Percentiles rank a stretch among this genome's conserved stretches.
Evolutionary conservation across 257 asterid genomes (phyloP).

Genomic region (Rauvolfia tetraphylla): DNA sequence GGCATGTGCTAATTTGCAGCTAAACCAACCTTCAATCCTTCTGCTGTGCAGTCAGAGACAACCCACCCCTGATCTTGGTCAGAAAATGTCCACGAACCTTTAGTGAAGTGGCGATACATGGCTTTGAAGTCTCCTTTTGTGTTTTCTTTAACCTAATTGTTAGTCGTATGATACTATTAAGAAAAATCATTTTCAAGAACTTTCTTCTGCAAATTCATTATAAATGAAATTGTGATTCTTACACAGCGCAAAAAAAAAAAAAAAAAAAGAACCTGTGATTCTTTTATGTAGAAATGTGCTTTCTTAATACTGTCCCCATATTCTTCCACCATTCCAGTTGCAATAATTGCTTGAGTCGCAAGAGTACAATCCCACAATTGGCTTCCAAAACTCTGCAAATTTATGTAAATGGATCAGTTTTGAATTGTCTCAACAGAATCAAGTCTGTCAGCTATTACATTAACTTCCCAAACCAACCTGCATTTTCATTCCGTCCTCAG

Average conservation of each 20-base stretch:
- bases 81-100: conserved; percentile 82
- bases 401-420: not conserved
- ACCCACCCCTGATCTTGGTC: conserved; percentile 88
- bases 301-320: conserved; percentile 68
- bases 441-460: not conserved
- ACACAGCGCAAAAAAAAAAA: too few species aligned
- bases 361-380: conserved; percentile 66
- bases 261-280: conserved; percentile 51
- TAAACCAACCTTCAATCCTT: conserved; percentile 50
- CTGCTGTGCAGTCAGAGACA: conserved; percentile 75
- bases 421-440: not conserved
- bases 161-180: not conserved
- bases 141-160: conserved; percentile 47
- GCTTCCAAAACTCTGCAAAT: conserved; percentile 66
- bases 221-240: too few species aligned
- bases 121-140: conserved; percentile 51
- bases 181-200: not conserved
- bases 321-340: conserved; percentile 75
- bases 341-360: conserved; percentile 66
- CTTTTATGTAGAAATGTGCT: conserved; percentile 69
- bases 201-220: too few species aligned
- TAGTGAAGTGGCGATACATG: conserved; percentile 72
- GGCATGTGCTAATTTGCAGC: not conserved
- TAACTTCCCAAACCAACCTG: conserved; percentile 30
- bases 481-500: conserved; percentile 92